Evolutionary conservation across 306 rosid genomes (phyloP).

Genomic region (Rosa multiflora): DNA sequence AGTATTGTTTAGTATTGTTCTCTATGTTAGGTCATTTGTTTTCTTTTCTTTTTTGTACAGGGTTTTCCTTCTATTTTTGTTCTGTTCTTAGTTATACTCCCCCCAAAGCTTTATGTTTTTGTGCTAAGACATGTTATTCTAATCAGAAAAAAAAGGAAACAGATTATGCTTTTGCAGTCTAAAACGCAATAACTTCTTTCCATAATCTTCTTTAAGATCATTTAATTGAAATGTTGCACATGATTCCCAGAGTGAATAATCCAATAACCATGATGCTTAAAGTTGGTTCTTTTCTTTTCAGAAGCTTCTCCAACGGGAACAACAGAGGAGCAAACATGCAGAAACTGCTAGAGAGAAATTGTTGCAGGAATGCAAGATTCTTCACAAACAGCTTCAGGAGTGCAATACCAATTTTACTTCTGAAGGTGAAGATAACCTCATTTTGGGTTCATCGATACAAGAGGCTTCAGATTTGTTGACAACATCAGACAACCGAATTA

Average conservation of each 20-base stretch:
- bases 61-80: neutral
- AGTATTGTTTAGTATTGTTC: neutral
- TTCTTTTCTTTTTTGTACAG: neutral
- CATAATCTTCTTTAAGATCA: neutral
- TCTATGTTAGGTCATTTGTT: neutral
- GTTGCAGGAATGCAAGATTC: constrained; percentile 57
- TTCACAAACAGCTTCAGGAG: constrained; percentile 62
- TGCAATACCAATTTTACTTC: constrained; percentile 51
- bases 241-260: constrained; percentile 15
- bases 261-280: constrained; percentile 22
- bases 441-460: constrained; percentile 41
- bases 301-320: constrained; percentile 59
- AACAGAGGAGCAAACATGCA: constrained; percentile 53
- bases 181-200: neutral
- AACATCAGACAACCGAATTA: constrained; percentile 60
- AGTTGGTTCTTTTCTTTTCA: constrained; percentile 22
- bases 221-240: constrained; percentile 8
- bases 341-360: constrained; percentile 49
- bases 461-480: constrained; percentile 57
- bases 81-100: neutral
- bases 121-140: neutral
- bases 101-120: neutral
- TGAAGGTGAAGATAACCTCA: constrained; percentile 32
- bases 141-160: neutral
- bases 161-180: neutral